Conservation (phyloP, 1,284 basidiomycete genomes). For the Naganishia sp. region DNA sequence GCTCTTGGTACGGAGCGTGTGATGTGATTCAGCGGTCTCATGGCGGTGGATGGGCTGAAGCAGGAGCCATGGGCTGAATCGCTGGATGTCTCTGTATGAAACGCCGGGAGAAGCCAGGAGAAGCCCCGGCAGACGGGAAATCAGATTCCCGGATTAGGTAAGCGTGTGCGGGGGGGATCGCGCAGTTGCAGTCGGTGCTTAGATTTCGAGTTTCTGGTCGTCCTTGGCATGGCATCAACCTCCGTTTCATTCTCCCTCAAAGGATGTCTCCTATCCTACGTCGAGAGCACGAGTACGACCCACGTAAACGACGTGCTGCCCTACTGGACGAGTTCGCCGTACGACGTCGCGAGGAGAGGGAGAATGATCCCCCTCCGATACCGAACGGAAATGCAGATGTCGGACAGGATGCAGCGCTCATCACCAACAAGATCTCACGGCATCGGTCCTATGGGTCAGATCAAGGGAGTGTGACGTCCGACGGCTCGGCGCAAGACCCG, state of each 20-base stretch:
- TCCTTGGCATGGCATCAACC: neutral
- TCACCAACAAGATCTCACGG: neutral
- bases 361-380: neutral
- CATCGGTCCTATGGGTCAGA: slow-evolving; percentile 5
- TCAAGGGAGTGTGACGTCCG: slow-evolving; percentile 1
- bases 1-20: neutral
- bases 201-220: too few species aligned
- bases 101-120: slow-evolving; percentile 6
- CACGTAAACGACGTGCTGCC: slow-evolving; percentile 7
- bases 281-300: slow-evolving; percentile 15
- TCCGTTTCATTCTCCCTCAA: neutral
- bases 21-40: slow-evolving; percentile 4
- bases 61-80: neutral
- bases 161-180: neutral
- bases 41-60: neutral
- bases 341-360: neutral
- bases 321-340: neutral
- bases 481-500: neutral
- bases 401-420: too few species aligned
- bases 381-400: neutral
- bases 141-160: slow-evolving; percentile 25
- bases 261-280: slow-evolving; percentile 24
- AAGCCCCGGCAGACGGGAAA: neutral
- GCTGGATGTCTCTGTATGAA: slow-evolving; percentile 15
- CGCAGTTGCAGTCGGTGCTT: neutral